phyloP scores from a whole-genome alignment of 345 rosid genomes.

The Turritis glabra region DNA sequence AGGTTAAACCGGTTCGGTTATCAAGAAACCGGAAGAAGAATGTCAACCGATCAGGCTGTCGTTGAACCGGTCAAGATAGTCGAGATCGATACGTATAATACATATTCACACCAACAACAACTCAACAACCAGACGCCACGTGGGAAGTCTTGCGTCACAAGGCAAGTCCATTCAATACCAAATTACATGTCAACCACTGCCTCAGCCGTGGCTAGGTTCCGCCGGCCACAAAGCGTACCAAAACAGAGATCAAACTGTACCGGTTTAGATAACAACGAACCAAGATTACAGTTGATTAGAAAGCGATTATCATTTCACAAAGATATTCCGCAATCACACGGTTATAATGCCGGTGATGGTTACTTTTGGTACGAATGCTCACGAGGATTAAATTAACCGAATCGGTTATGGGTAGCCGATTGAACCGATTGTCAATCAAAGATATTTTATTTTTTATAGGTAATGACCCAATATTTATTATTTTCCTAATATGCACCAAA shows the following conservation, averaged over 20 bases:
- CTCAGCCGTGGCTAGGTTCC: slow-evolving; percentile 55
- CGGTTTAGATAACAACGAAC: slow-evolving; percentile 11
- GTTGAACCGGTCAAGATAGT: slow-evolving; percentile 71
- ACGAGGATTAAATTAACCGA: background rate
- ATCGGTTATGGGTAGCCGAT: background rate
- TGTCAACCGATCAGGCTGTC: slow-evolving; percentile 51
- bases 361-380: background rate
- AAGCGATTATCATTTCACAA: slow-evolving; percentile 33
- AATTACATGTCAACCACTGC: slow-evolving; percentile 85
- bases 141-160: background rate
- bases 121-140: slow-evolving; percentile 28
- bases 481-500: background rate
- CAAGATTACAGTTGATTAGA: background rate
- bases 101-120: slow-evolving; percentile 35
- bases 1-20: slow-evolving; percentile 40
- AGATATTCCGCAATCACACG: slow-evolving; percentile 2
- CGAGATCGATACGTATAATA: slow-evolving; percentile 58
- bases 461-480: background rate
- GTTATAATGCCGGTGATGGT: background rate
- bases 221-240: slow-evolving; percentile 70
- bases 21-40: slow-evolving; percentile 47
- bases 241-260: slow-evolving; percentile 47
- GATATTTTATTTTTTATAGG: background rate
- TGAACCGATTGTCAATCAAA: background rate
- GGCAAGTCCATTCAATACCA: slow-evolving; percentile 42